Percentiles rank a stretch among this genome's conserved stretches.
Evolutionary conservation across 164 flowering plant species (phyloP).

Genomic region (Piper longum): DNA sequence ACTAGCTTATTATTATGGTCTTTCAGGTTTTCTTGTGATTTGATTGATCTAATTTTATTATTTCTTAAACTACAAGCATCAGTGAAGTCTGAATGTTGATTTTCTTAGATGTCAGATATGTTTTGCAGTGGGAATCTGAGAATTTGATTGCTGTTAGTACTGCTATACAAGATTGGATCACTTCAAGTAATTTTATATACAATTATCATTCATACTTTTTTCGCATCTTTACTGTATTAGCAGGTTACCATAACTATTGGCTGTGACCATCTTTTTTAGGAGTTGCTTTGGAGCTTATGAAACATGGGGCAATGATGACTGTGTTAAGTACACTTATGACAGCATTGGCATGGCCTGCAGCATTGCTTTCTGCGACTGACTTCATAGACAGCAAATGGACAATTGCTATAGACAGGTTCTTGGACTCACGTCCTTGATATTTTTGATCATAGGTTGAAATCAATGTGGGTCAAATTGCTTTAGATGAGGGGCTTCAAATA

Average conservation of each 20-base stretch:
- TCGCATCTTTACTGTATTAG: neutral
- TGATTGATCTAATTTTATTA: neutral
- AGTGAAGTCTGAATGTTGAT: neutral
- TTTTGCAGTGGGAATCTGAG: slow-evolving; percentile 91
- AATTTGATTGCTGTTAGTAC: slow-evolving; percentile 92
- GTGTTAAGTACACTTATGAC: slow-evolving; percentile 63
- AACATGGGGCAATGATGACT: slow-evolving; percentile 96
- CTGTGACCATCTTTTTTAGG: slow-evolving; percentile 28
- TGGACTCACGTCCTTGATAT: slow-evolving; percentile 11
- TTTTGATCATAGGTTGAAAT: neutral
- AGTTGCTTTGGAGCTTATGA: slow-evolving; percentile 76
- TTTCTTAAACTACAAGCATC: neutral
- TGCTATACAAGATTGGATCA: slow-evolving; percentile 96
- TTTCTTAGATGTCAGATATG: slow-evolving; percentile 43
- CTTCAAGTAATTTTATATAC: slow-evolving; percentile 62
- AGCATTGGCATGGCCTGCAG: slow-evolving; percentile 97
- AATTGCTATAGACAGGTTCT: slow-evolving; percentile 77
- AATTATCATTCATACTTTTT: slow-evolving; percentile 2
- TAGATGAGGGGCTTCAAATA: too few relatives aligned
- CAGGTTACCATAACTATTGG: slow-evolving; percentile 1
- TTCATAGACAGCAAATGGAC: slow-evolving; percentile 97
- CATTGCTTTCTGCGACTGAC: slow-evolving; percentile 64
- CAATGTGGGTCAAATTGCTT: too few relatives aligned
- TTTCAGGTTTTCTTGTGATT: neutral
- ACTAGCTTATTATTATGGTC: neutral